A percentile compares a stretch with the other conserved stretches of the same genome.
phyloP scores from a whole-genome alignment of 2,329 filamentous ascomycete genomes.

The Diatrype stigma region DNA sequence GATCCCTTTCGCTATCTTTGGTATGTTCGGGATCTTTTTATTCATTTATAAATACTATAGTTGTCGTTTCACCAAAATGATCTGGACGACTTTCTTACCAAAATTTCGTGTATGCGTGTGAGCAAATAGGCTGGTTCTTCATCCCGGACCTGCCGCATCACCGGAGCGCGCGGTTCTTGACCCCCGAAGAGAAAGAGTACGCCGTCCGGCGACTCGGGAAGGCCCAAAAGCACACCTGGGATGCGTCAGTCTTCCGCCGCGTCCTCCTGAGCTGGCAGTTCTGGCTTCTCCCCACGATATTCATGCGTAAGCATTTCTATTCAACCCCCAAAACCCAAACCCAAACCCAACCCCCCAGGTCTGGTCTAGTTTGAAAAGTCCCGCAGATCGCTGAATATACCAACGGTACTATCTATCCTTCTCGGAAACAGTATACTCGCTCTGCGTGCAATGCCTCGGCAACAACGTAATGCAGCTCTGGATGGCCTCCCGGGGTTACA shows the following conservation, averaged over 20 bases:
- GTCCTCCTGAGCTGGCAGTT: conserved; percentile 39
- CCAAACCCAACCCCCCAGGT: too few relatives aligned
- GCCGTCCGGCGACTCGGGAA: conserved; percentile 33
- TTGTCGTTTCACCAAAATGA: too few relatives aligned
- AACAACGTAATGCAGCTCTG: conserved; percentile 43
- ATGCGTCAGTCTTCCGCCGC: conserved; percentile 5
- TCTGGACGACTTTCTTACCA: too few relatives aligned
- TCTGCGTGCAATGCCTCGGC: conserved; percentile 36
- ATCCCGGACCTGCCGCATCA: conserved; percentile 40
- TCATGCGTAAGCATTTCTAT: conserved; percentile 35
- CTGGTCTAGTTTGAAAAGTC: too few relatives aligned
- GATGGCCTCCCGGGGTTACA: conserved; percentile 41
- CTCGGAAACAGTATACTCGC: conserved; percentile 31
- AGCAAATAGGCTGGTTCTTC: conserved; percentile 35
- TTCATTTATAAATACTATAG: too few relatives aligned
- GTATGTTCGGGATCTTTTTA: too few relatives aligned
- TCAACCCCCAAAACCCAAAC: too few relatives aligned
- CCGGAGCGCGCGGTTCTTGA: conserved; percentile 36
- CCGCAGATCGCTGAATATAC: not conserved
- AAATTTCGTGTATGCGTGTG: too few relatives aligned
- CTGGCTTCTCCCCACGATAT: conserved; percentile 39
- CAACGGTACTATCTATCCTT: too few relatives aligned
- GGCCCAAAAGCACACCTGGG: conserved; percentile 12
- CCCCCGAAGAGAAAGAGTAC: conserved; percentile 29
- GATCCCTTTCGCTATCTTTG: conserved; percentile 36